Evolutionary conservation across 78 protist genomes (phyloP).

Genomic region (Anaeramoeba flamelloides): DNA sequence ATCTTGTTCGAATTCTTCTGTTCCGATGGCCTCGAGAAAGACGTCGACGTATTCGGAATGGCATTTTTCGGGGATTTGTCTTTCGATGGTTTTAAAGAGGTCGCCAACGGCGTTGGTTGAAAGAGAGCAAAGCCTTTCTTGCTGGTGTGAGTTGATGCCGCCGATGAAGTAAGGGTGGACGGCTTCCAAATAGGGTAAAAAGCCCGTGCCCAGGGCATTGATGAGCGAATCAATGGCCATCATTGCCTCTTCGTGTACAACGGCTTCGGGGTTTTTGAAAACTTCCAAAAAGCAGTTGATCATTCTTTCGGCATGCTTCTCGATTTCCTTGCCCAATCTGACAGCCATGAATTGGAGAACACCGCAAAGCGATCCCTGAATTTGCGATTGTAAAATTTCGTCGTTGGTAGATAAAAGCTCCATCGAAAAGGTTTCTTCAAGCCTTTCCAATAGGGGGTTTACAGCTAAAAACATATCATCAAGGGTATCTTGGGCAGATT

Average conservation of each 20-base stretch:
- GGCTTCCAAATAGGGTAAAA: too few species aligned
- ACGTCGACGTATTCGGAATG: too few species aligned
- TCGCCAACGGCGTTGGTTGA: too few species aligned
- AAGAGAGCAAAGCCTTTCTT: too few species aligned
- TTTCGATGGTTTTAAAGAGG: too few species aligned
- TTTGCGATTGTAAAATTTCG: constrained; percentile 10
- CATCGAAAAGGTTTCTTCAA: constrained; percentile 17
- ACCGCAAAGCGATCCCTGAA: constrained; percentile 27
- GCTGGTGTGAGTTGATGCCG: too few species aligned
- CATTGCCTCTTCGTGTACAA: constrained; percentile 59
- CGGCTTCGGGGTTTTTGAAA: constrained; percentile 14
- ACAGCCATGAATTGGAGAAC: constrained; percentile 10
- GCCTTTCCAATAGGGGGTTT: background rate
- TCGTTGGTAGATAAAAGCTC: constrained; percentile 7
- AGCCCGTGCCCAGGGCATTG: background rate
- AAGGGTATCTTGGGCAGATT: constrained; percentile 17
- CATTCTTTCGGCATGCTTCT: constrained; percentile 12
- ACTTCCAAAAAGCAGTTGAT: constrained; percentile 40
- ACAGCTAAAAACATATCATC: background rate
- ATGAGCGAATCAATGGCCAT: constrained; percentile 47
- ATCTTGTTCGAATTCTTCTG: constrained; percentile 15
- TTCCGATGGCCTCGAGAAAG: background rate
- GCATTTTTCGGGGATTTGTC: too few species aligned
- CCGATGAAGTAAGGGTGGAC: too few species aligned
- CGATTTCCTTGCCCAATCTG: background rate